These are phyloP conservation scores for Pelargonium exstipulatum DNA, from an alignment of 441 rosid species.

Conservation along the genomic window DNA sequence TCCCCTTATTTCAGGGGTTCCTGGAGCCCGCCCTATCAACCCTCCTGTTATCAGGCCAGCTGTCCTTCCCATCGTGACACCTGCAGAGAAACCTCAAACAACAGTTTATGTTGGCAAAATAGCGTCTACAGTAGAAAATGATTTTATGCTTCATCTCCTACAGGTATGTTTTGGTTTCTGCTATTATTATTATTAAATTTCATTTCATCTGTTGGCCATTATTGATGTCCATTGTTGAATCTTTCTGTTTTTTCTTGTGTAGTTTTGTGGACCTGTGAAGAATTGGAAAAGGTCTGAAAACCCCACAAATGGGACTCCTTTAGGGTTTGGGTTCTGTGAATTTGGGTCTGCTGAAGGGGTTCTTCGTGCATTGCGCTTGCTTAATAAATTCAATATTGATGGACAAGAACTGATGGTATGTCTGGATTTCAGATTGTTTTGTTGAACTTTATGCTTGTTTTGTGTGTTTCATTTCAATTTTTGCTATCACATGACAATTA, in stretches of 20 bases:
- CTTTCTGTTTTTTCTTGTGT: slow-evolving; percentile 28
- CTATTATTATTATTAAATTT: slow-evolving; percentile 4
- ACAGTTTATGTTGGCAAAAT: slow-evolving; percentile 96
- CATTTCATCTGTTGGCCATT: background rate
- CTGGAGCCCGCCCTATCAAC: slow-evolving; percentile 70
- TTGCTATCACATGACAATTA: background rate
- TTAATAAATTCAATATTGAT: slow-evolving; percentile 78
- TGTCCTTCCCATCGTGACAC: slow-evolving; percentile 49
- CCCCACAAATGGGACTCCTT: slow-evolving; percentile 74
- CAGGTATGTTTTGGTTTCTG: slow-evolving; percentile 37
- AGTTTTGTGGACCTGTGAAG: slow-evolving; percentile 94
- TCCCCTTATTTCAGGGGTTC: slow-evolving; percentile 63
- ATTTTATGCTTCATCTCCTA: slow-evolving; percentile 75
- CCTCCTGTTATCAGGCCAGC: slow-evolving; percentile 70
- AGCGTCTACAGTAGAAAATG: slow-evolving; percentile 76
- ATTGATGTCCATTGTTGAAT: background rate
- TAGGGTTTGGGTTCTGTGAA: slow-evolving; percentile 93
- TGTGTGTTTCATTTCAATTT: background rate
- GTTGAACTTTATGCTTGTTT: slow-evolving; percentile 6
- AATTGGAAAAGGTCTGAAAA: slow-evolving; percentile 84
- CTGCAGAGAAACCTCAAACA: slow-evolving; percentile 87
- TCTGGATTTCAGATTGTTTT: slow-evolving; percentile 15
- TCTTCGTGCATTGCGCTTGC: slow-evolving; percentile 88
- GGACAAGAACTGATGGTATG: slow-evolving; percentile 92
- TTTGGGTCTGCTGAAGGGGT: slow-evolving; percentile 95